Evolutionary conservation across 2,329 filamentous ascomycete species (phyloP).

Genomic region (Corynespora cassiicola): DNA sequence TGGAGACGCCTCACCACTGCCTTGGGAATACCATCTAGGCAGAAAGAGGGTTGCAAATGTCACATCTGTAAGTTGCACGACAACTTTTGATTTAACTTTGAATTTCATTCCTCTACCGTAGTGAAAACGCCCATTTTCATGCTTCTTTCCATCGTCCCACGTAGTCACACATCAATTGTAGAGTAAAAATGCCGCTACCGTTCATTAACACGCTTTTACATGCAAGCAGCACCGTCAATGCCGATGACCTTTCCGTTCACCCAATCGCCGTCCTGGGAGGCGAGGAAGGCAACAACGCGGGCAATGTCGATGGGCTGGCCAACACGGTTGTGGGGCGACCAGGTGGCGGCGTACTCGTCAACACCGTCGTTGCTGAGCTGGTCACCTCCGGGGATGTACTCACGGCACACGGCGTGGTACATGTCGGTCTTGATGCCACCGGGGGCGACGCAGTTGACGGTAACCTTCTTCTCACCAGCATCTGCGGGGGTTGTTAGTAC

Average conservation of each 20-base stretch:
- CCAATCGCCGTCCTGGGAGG: slow-evolving; percentile 65
- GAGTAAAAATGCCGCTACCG: slow-evolving; percentile 12
- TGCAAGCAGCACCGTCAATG: slow-evolving; percentile 52
- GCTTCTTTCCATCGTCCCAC: background rate
- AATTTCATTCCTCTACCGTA: slow-evolving; percentile 6
- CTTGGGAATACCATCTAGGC: too few relatives aligned
- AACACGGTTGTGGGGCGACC: slow-evolving; percentile 70
- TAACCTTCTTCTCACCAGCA: slow-evolving; percentile 62
- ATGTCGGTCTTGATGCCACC: slow-evolving; percentile 64
- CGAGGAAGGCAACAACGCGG: slow-evolving; percentile 67
- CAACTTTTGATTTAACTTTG: too few relatives aligned
- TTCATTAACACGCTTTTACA: slow-evolving; percentile 33
- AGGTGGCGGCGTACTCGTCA: slow-evolving; percentile 68
- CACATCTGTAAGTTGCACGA: too few relatives aligned
- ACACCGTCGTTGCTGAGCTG: slow-evolving; percentile 64
- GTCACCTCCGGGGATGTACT: slow-evolving; percentile 66
- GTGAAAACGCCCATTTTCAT: slow-evolving; percentile 9
- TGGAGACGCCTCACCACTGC: too few relatives aligned
- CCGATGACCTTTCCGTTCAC: slow-evolving; percentile 62
- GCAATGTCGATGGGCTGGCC: slow-evolving; percentile 73
- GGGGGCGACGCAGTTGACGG: slow-evolving; percentile 66
- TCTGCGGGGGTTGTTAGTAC: slow-evolving; percentile 40
- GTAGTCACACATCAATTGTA: slow-evolving; percentile 3
- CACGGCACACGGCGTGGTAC: slow-evolving; percentile 69
- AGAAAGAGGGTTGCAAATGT: too few relatives aligned